A percentile compares a stretch with the other conserved stretches of the same genome.
phyloP scores from a whole-genome alignment of 1,284 basidiomycete species.

The Microbotryum violaceum region DNA sequence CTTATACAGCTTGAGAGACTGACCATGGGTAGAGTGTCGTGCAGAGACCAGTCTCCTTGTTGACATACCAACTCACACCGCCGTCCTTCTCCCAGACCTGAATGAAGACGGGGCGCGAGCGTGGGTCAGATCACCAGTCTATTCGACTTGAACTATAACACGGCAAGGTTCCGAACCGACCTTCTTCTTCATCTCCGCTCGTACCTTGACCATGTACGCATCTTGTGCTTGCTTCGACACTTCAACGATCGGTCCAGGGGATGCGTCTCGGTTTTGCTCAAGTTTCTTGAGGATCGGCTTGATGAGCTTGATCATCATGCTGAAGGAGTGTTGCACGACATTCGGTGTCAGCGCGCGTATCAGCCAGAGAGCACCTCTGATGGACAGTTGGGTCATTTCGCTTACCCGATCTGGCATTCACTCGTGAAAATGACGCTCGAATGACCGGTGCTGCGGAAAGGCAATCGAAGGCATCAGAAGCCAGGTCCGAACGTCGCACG shows the following conservation, averaged over 20 bases:
- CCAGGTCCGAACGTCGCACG: too few relatives aligned
- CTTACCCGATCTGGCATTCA: conserved; percentile 24
- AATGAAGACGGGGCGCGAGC: too few relatives aligned
- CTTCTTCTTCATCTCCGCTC: conserved; percentile 26
- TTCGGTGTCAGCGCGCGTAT: not conserved
- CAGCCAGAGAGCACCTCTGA: not conserved
- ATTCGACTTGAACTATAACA: too few relatives aligned
- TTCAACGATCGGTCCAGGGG: conserved; percentile 22
- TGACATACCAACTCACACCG: conserved; percentile 30
- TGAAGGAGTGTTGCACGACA: not conserved
- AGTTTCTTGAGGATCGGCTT: conserved; percentile 13
- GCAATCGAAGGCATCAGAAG: too few relatives aligned
- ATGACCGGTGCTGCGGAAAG: conserved; percentile 21
- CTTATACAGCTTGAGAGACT: too few relatives aligned
- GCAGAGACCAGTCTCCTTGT: conserved; percentile 20
- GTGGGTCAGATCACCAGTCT: too few relatives aligned
- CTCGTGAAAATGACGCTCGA: conserved; percentile 30
- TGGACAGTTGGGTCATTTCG: not conserved
- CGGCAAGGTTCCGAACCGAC: not conserved
- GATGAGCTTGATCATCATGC: conserved; percentile 24
- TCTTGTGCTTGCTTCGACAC: conserved; percentile 22
- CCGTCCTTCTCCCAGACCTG: conserved; percentile 27
- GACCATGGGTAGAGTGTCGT: conserved; percentile 1
- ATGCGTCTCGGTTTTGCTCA: not conserved
- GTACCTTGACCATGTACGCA: conserved; percentile 5